A percentile compares a stretch with the other conserved stretches of the same genome.
Conservation (phyloP, 2,329 filamentous ascomycete species). For the Cladosporium sp. region DNA sequence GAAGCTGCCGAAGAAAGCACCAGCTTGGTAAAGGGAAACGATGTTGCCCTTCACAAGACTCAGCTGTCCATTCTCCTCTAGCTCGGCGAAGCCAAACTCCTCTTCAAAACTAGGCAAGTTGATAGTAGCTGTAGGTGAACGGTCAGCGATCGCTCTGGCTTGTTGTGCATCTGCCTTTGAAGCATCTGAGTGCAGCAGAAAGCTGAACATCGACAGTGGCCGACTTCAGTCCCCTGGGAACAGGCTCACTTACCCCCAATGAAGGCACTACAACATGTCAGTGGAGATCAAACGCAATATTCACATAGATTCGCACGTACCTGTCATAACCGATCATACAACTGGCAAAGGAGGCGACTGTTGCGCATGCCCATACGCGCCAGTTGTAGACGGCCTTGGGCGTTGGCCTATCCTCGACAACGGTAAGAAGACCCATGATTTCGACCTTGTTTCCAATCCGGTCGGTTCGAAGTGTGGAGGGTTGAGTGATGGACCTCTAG, state of each 20-base stretch:
- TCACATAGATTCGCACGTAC: background rate
- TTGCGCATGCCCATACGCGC: conserved; percentile 52
- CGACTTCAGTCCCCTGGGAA: too few relatives aligned
- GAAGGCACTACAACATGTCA: conserved; percentile 10
- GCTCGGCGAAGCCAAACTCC: conserved; percentile 61
- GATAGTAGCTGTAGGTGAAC: too few relatives aligned
- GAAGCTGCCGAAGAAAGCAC: conserved; percentile 76
- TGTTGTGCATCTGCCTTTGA: too few relatives aligned
- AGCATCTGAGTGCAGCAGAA: too few relatives aligned
- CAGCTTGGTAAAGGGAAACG: conserved; percentile 75
- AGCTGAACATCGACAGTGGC: too few relatives aligned
- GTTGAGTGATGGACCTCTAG: background rate
- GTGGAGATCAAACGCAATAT: background rate
- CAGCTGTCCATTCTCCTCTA: conserved; percentile 42
- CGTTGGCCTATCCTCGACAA: conserved; percentile 45
- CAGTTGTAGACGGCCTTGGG: conserved; percentile 57
- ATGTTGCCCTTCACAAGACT: conserved; percentile 67
- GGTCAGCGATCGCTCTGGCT: too few relatives aligned
- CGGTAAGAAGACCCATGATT: conserved; percentile 33
- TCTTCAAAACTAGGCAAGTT: conserved; percentile 59
- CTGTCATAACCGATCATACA: conserved; percentile 58
- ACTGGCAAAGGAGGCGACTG: conserved; percentile 52
- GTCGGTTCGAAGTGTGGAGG: conserved; percentile 1
- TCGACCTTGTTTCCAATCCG: conserved; percentile 1
- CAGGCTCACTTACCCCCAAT: conserved; percentile 25